Base-by-base conservation (phyloP, 2,329 filamentous ascomycete species). In the Exutisphaerella laricina region DNA sequence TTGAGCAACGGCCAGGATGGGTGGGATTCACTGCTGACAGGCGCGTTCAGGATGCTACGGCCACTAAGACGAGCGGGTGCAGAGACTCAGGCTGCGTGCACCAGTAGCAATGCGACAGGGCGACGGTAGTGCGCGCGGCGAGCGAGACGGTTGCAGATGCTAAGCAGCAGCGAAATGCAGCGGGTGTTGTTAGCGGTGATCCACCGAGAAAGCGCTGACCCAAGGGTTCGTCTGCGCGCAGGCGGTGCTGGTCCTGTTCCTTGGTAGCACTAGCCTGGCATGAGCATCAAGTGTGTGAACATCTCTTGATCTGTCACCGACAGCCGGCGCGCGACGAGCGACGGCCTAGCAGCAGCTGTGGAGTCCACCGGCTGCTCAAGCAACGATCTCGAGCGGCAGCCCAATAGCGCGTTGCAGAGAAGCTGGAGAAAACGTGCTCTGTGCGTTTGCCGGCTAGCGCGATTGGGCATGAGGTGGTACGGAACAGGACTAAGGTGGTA, bases 1-100 rank as follows among this genome's bases (percentile, higher is more conserved):
- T 56, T 57, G 48, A 46, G 48, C 50, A 54, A 51, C 52, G 53
- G 54, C 49, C 46, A 45, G 46, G 46, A 44, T 49, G 48, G 31
- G 41, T 40, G 46, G 46, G 45, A 51, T 50, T 46, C 30, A 45
- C 48, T 21, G 40, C 31, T 34, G 39, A 34, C 30, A 20, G 30
- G 21, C 18, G 16, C 30, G 33, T 35, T 35, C 33, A 35, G 33
- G 18, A 35, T 35, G 33, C 12, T 35, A 12, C 23, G 6, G 23
- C n/a, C 23, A 26, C 23, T 12, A 26, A 26, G 23, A 26, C 23
- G n/a, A n/a, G n/a, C n/a, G n/a, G n/a, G n/a, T n/a, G n/a, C n/a
- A n/a, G n/a, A n/a, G n/a, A n/a, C n/a, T n/a, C 33, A 36, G 33
- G 18, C 9, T 23, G 39, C 40, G 21, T 36, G 20, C 37, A 39